Conservation (phyloP, 805 yeast species). For the Schwanniomyces pseudopolymorphus region DNA sequence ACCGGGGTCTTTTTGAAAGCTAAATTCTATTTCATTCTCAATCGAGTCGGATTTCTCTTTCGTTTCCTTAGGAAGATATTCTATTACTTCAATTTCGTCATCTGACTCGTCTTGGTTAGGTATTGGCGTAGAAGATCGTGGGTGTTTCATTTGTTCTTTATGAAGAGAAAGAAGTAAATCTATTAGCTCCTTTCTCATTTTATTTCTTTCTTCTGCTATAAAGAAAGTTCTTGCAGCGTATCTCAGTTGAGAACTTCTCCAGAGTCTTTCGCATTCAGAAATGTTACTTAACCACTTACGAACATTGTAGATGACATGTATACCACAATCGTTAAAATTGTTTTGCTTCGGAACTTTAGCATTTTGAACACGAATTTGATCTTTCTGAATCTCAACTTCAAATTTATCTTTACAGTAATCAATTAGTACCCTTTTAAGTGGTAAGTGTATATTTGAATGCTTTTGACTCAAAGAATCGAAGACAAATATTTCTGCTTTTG, state of each 20-base stretch:
- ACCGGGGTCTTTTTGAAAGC: not conserved
- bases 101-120: slow-evolving; percentile 9
- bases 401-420: slow-evolving; percentile 71
- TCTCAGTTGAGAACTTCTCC: slow-evolving; percentile 33
- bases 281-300: slow-evolving; percentile 55
- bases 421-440: slow-evolving; percentile 58
- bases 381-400: slow-evolving; percentile 43
- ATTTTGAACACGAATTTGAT: slow-evolving; percentile 46
- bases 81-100: slow-evolving; percentile 19
- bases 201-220: slow-evolving; percentile 26
- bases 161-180: slow-evolving; percentile 23
- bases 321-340: slow-evolving; percentile 92
- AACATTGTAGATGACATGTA: slow-evolving; percentile 79
- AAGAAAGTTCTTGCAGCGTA: slow-evolving; percentile 17
- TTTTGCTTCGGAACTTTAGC: slow-evolving; percentile 78
- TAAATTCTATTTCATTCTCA: not conserved
- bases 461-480: slow-evolving; percentile 75
- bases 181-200: slow-evolving; percentile 26
- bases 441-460: slow-evolving; percentile 51
- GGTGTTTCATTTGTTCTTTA: slow-evolving; percentile 10
- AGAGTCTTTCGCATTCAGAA: slow-evolving; percentile 44
- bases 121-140: not conserved
- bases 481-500: slow-evolving; percentile 47
- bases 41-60: not conserved
- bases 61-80: slow-evolving; percentile 7